Base-by-base conservation (phyloP, 257 asterid species). In the Cinchona pubescens region DNA sequence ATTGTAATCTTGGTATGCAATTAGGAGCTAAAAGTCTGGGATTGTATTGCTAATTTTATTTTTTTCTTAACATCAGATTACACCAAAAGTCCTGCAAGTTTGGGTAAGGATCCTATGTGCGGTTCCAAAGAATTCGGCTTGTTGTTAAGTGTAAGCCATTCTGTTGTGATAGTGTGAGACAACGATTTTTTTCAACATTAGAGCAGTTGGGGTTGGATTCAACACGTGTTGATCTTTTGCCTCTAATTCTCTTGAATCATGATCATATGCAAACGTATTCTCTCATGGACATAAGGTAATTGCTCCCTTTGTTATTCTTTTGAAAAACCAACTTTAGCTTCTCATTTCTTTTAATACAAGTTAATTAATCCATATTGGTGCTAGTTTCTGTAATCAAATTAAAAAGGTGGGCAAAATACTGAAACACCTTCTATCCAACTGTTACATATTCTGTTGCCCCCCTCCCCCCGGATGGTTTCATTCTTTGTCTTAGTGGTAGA, bases 261-360 rank as follows among this genome's bases (percentile, higher is more conserved):
- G 99, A 95, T 78, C 99, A 95, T 83, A 95, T 95, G 99, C 99
- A 95, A 86, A 90, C 99, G 37, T 95, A 95, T 82, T 88, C 98
- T 76, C 90, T 95, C 73, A 95, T 95, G 98, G 99, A 95, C 89
- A 90, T 95, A 80, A 95, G 99, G 99, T 95, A 78, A 79, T 59
- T 2, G 56, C 75, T 58, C 76, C 75, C 83, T 27, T 51, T 51
- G 51, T 82, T 69, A 8, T 67, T 63, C 21, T 62, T n/a, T 35
- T n/a, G n/a, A n/a, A 75, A 74, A 74, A 78, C 53, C 46, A 55
- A 48, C 25, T 42, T 69, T 43, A 38, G 76, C 69, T 45, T 79
- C 72, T 56, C 34, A 55, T 76, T 66, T 75, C 51, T 5, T 75
- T 71, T 61, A 46, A 14, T 27, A 34, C 34, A 10, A 38, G 53